A percentile compares a stretch with the other conserved stretches of the same genome.
Conservation (phyloP, 2,329 filamentous ascomycete species). For the Annulohypoxylon truncatum region DNA sequence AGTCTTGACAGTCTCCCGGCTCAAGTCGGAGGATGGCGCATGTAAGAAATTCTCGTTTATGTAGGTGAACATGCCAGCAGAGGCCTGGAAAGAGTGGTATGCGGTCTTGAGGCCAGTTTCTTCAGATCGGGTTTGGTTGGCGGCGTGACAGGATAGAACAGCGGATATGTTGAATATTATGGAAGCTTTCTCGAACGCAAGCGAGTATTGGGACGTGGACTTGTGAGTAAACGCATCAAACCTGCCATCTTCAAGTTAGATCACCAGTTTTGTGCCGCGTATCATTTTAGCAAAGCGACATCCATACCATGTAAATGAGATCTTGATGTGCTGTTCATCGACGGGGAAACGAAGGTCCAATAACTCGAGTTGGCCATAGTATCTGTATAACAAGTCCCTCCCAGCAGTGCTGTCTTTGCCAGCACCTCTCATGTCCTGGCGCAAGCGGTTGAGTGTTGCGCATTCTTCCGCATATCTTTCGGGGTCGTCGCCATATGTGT, state of each 20-base stretch:
- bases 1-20: slow-evolving; percentile 94
- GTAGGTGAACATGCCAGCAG: slow-evolving; percentile 99
- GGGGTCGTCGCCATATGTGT: slow-evolving; percentile 95
- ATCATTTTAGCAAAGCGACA: neutral
- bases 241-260: slow-evolving; percentile 62
- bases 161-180: slow-evolving; percentile 99
- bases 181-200: slow-evolving; percentile 98
- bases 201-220: slow-evolving; percentile 93
- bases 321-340: slow-evolving; percentile 99
- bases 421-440: slow-evolving; percentile 98
- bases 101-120: slow-evolving; percentile 94
- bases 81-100: slow-evolving; percentile 98
- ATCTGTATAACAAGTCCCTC: slow-evolving; percentile 92
- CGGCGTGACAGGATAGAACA: slow-evolving; percentile 94
- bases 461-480: slow-evolving; percentile 97
- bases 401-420: slow-evolving; percentile 96
- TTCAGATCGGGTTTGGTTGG: slow-evolving; percentile 89
- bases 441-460: slow-evolving; percentile 88
- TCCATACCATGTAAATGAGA: slow-evolving; percentile 92
- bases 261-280: slow-evolving; percentile 19
- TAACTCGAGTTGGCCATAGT: slow-evolving; percentile 96
- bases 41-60: slow-evolving; percentile 99
- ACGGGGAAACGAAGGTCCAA: slow-evolving; percentile 95
- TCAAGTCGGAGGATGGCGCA: slow-evolving; percentile 94
- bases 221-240: slow-evolving; percentile 99